A percentile compares a stretch with the other conserved stretches of the same genome.
phyloP scores from a whole-genome alignment of 345 rosid genomes.

The Aquilaria malaccensis region DNA sequence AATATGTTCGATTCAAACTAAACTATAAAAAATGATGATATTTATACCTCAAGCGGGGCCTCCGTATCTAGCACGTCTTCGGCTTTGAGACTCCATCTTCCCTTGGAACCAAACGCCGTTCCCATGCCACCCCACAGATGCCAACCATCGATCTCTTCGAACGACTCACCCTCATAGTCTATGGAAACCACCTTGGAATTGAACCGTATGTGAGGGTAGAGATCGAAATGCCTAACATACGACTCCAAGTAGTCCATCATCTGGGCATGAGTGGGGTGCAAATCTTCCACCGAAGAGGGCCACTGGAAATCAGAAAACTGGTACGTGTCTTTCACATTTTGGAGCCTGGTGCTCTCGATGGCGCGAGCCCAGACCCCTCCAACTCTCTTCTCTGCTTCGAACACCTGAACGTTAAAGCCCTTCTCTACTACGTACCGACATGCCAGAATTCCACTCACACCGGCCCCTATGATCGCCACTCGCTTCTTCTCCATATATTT shows the following conservation, averaged over 20 bases:
- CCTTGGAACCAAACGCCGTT: conserved; percentile 24
- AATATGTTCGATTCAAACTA: not conserved
- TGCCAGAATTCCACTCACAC: conserved; percentile 39
- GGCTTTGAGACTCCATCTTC: conserved; percentile 33
- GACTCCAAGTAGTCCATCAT: conserved; percentile 23
- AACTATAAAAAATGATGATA: not conserved
- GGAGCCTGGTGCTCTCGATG: conserved; percentile 21
- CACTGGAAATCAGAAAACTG: conserved; percentile 39
- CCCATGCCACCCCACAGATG: conserved; percentile 31
- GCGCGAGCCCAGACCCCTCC: conserved; percentile 34
- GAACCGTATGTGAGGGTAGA: conserved; percentile 21
- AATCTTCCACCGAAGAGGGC: conserved; percentile 22
- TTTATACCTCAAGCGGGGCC: conserved; percentile 13
- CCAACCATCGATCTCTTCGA: conserved; percentile 31
- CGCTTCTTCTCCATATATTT: conserved; percentile 20
- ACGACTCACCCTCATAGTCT: conserved; percentile 24
- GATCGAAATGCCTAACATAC: conserved; percentile 21
- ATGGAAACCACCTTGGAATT: conserved; percentile 21
- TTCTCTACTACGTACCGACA: conserved; percentile 23
- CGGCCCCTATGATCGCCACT: conserved; percentile 33
- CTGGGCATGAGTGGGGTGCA: conserved; percentile 13
- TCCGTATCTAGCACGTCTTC: conserved; percentile 9
- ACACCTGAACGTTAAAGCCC: conserved; percentile 28
- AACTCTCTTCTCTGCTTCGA: conserved; percentile 22
- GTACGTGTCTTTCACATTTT: conserved; percentile 11